Evolutionary conservation across 805 yeast species (phyloP).

Genomic region (Teunomyces pallodes): DNA sequence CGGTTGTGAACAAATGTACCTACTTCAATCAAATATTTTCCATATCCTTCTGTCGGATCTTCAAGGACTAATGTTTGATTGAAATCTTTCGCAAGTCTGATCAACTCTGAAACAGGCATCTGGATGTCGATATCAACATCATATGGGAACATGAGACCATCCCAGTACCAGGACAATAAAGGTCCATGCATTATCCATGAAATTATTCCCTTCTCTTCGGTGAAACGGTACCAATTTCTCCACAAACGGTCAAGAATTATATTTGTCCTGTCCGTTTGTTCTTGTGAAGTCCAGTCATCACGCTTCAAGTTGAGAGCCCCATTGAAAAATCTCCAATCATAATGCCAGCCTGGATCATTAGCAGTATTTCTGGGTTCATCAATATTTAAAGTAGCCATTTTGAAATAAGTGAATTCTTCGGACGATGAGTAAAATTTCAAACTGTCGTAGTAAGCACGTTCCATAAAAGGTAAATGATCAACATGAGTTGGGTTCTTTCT

Average conservation of each 20-base stretch:
- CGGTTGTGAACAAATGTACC: conserved; percentile 18
- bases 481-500: conserved; percentile 8
- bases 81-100: conserved; percentile 18
- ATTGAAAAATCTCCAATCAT: conserved; percentile 27
- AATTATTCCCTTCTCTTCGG: conserved; percentile 22
- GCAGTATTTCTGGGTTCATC: conserved; percentile 28
- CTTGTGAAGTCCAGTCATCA: conserved; percentile 28
- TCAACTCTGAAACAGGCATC: conserved; percentile 24
- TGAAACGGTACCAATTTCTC: conserved; percentile 25
- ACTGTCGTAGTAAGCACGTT: conserved; percentile 30
- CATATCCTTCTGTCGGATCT: conserved; percentile 47
- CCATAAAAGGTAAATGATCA: conserved; percentile 17
- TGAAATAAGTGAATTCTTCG: conserved; percentile 40
- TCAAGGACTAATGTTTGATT: conserved; percentile 26
- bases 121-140: conserved; percentile 30
- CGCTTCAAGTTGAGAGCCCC: conserved; percentile 16
- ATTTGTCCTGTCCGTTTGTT: conserved; percentile 15
- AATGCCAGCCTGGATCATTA: conserved; percentile 25
- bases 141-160: conserved; percentile 29
- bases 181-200: conserved; percentile 31
- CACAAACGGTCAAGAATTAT: conserved; percentile 20
- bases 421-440: conserved; percentile 28
- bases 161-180: conserved; percentile 29
- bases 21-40: conserved; percentile 48
- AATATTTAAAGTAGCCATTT: conserved; percentile 26